Percentiles rank a stretch among this genome's conserved stretches.
phyloP scores from a whole-genome alignment of 2,329 filamentous ascomycete genomes.

The Ceratocystis eucalypticola region DNA sequence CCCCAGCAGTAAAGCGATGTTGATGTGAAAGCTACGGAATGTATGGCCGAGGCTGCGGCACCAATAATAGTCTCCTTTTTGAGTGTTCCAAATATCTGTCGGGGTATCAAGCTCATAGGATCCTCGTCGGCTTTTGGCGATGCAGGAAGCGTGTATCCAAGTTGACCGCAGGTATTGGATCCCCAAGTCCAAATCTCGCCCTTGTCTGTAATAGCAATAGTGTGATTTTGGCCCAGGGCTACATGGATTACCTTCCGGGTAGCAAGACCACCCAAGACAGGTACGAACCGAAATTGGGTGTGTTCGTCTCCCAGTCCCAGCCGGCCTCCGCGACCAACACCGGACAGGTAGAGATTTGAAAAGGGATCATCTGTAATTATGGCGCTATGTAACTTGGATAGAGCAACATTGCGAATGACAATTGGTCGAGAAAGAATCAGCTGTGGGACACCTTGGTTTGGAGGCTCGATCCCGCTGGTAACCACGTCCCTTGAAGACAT shows the following conservation, averaged over 20 bases:
- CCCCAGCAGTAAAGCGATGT: conserved; percentile 84
- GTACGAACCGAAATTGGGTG: conserved; percentile 73
- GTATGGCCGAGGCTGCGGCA: conserved; percentile 74
- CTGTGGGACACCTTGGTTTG: conserved; percentile 49
- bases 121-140: conserved; percentile 61
- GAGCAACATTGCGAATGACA: conserved; percentile 63
- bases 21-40: conserved; percentile 78
- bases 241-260: conserved; percentile 65
- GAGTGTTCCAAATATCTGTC: conserved; percentile 80
- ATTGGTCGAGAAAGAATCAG: conserved; percentile 59
- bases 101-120: conserved; percentile 64
- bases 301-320: conserved; percentile 82
- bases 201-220: conserved; percentile 66
- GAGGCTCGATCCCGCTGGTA: conserved; percentile 16
- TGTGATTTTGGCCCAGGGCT: conserved; percentile 83
- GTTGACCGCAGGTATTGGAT: conserved; percentile 68
- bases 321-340: conserved; percentile 78
- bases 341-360: conserved; percentile 84
- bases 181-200: conserved; percentile 96
- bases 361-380: conserved; percentile 76
- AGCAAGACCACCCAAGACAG: conserved; percentile 62
- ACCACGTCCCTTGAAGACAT: background rate
- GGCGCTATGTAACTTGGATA: conserved; percentile 86
- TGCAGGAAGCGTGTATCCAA: conserved; percentile 67
- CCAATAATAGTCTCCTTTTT: conserved; percentile 76